Conservation (phyloP, 495 filamentous ascomycete species). For the Niebla homalea region DNA sequence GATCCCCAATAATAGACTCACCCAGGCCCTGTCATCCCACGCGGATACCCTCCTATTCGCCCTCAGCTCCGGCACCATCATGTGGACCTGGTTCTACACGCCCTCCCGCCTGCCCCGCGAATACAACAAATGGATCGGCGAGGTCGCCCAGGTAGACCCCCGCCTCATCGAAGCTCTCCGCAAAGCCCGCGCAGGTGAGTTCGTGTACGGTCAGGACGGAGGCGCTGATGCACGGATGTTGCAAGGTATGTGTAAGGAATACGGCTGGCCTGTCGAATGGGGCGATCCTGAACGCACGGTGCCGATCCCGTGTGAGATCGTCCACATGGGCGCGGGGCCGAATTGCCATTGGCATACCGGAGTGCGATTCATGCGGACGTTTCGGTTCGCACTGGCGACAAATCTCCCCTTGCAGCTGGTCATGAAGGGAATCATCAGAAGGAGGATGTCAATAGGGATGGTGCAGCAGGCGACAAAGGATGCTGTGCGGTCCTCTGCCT, state of each 20-base stretch:
- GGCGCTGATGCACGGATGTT: constrained; percentile 48
- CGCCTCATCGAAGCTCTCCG: constrained; percentile 66
- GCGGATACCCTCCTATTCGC: constrained; percentile 66
- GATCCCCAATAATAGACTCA: constrained; percentile 33
- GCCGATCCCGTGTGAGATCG: constrained; percentile 77
- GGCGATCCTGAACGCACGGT: constrained; percentile 62
- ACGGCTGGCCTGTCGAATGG: constrained; percentile 52
- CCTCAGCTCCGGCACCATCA: constrained; percentile 62
- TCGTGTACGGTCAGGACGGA: constrained; percentile 67
- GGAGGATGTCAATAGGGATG: constrained; percentile 33
- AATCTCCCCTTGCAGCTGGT: constrained; percentile 69
- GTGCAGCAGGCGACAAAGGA: constrained; percentile 40
- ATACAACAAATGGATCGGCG: constrained; percentile 79
- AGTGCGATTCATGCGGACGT: constrained; percentile 55
- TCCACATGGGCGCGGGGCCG: constrained; percentile 68
- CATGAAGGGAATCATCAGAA: constrained; percentile 35
- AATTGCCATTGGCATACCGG: constrained; percentile 70
- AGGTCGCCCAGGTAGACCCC: constrained; percentile 63
- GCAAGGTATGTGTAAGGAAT: constrained; percentile 61
- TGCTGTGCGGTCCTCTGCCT: constrained; percentile 61
- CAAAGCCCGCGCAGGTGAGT: constrained; percentile 45
- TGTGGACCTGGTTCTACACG: constrained; percentile 82
- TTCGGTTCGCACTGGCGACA: constrained; percentile 61
- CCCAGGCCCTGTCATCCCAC: constrained; percentile 37
- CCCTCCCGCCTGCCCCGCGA: constrained; percentile 55